These are phyloP conservation scores for Maudiozyma pseudohumilis DNA, from an alignment of 805 yeast species.

Conservation along the genomic window DNA sequence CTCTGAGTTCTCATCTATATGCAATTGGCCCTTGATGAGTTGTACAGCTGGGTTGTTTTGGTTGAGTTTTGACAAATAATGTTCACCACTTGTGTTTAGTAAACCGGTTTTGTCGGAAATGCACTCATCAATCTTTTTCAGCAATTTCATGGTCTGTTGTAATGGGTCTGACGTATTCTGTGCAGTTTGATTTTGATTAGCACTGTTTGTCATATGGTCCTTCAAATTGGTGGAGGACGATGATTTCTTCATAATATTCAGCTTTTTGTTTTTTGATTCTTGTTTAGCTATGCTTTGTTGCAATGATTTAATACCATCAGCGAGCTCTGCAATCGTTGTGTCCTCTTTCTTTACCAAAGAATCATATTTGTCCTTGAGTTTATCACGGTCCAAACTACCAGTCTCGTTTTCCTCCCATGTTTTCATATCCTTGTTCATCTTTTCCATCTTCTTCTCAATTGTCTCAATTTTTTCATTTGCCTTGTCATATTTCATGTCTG, in stretches of 20 bases:
- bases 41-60: constrained; percentile 15
- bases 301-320: constrained; percentile 7
- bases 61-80: constrained; percentile 16
- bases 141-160: constrained; percentile 4
- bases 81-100: constrained; percentile 19
- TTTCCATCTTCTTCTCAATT: constrained; percentile 15
- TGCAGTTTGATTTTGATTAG: background rate
- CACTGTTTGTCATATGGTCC: background rate
- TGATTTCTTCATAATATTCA: constrained; percentile 14
- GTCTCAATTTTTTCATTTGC: constrained; percentile 21
- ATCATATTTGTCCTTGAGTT: constrained; percentile 10
- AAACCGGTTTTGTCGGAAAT: constrained; percentile 22
- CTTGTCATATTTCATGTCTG: constrained; percentile 25
- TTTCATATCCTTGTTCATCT: constrained; percentile 24
- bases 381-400: constrained; percentile 10
- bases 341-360: constrained; percentile 9
- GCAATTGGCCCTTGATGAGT: constrained; percentile 20
- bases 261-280: constrained; percentile 17
- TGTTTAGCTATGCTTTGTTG: constrained; percentile 14
- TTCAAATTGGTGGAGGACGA: constrained; percentile 6
- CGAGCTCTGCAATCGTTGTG: constrained; percentile 5
- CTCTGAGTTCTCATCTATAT: constrained; percentile 20
- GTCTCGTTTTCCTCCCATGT: constrained; percentile 18
- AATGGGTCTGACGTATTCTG: background rate
- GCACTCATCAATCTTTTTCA: constrained; percentile 17